Percentiles rank a stretch among this genome's conserved stretches.
Evolutionary conservation across 352 stramenopile genomes (phyloP).

Genomic region (Peronosclerospora sorghi): DNA sequence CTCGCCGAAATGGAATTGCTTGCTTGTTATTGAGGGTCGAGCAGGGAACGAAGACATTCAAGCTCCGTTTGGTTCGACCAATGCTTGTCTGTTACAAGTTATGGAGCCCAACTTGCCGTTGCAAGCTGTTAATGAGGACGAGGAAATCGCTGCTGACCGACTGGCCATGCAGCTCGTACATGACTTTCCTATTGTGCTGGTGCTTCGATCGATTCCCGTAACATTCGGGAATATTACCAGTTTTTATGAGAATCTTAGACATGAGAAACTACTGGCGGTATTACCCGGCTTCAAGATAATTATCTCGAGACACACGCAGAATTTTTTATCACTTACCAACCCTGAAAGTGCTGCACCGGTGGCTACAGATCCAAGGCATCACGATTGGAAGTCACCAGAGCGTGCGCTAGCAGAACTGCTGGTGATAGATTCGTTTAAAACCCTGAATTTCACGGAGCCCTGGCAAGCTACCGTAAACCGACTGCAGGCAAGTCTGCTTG

Average conservation of each 20-base stretch:
- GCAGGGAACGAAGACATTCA: slow-evolving; percentile 27
- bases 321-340: slow-evolving; percentile 13
- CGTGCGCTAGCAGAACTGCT: slow-evolving; percentile 45
- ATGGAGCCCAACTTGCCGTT: slow-evolving; percentile 27
- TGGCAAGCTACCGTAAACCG: slow-evolving; percentile 40
- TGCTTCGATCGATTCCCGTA: slow-evolving; percentile 55
- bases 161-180: slow-evolving; percentile 48
- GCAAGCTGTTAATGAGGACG: slow-evolving; percentile 34
- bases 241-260: slow-evolving; percentile 48
- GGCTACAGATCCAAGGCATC: slow-evolving; percentile 8
- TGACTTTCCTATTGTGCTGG: slow-evolving; percentile 56
- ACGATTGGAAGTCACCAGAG: slow-evolving; percentile 41
- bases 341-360: slow-evolving; percentile 3
- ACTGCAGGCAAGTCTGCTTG: slow-evolving; percentile 31
- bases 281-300: slow-evolving; percentile 81
- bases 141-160: slow-evolving; percentile 61
- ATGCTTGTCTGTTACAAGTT: slow-evolving; percentile 27
- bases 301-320: slow-evolving; percentile 37
- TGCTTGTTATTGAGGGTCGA: slow-evolving; percentile 47
- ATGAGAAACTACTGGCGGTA: slow-evolving; percentile 22
- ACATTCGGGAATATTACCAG: slow-evolving; percentile 63
- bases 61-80: slow-evolving; percentile 40
- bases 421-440: slow-evolving; percentile 47
- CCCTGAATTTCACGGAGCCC: slow-evolving; percentile 45
- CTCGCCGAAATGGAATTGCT: slow-evolving; percentile 72